phyloP scores from a whole-genome alignment of 371 early-diverging fungal genomes.

The Actinomortierella ambigua region DNA sequence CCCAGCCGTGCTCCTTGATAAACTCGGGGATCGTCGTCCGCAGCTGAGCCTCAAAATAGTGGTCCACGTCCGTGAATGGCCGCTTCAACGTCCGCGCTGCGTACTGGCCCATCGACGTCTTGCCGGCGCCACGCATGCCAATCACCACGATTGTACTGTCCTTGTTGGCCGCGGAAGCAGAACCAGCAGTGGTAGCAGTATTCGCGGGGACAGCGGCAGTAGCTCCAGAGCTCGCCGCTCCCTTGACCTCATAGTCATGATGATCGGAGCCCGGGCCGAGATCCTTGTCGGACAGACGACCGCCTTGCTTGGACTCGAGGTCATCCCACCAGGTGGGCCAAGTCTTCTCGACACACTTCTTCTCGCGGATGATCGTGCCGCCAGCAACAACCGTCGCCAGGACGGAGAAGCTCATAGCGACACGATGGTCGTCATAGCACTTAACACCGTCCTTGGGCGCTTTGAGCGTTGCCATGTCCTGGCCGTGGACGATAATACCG shows the following conservation, averaged over 20 bases:
- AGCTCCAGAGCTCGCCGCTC: too few relatives aligned
- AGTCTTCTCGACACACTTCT: slow-evolving; percentile 97
- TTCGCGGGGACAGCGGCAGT: too few relatives aligned
- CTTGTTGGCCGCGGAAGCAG: slow-evolving; percentile 19
- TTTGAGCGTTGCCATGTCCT: slow-evolving; percentile 56
- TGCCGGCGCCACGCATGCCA: slow-evolving; percentile 98
- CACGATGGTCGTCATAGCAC: slow-evolving; percentile 97
- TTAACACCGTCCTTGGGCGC: slow-evolving; percentile 74
- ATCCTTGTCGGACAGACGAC: slow-evolving; percentile 76
- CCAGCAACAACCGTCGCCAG: slow-evolving; percentile 78
- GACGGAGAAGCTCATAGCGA: slow-evolving; percentile 96
- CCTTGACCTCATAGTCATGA: slow-evolving; percentile 40
- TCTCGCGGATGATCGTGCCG: slow-evolving; percentile 84
- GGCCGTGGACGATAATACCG: slow-evolving; percentile 90
- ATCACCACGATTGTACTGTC: slow-evolving; percentile 80
- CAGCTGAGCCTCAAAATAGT: slow-evolving; percentile 71
- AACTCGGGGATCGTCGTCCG: slow-evolving; percentile 78
- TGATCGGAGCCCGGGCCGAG: slow-evolving; percentile 54
- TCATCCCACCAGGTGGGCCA: slow-evolving; percentile 99
- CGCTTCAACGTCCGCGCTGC: slow-evolving; percentile 73
- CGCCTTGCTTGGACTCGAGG: slow-evolving; percentile 78
- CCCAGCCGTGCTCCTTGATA: slow-evolving; percentile 85
- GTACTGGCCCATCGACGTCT: slow-evolving; percentile 84
- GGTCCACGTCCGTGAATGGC: slow-evolving; percentile 89
- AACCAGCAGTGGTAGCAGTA: too few relatives aligned